Evolutionary conservation across 441 rosid genomes (phyloP).

Genomic region (Jatropha multifida): DNA sequence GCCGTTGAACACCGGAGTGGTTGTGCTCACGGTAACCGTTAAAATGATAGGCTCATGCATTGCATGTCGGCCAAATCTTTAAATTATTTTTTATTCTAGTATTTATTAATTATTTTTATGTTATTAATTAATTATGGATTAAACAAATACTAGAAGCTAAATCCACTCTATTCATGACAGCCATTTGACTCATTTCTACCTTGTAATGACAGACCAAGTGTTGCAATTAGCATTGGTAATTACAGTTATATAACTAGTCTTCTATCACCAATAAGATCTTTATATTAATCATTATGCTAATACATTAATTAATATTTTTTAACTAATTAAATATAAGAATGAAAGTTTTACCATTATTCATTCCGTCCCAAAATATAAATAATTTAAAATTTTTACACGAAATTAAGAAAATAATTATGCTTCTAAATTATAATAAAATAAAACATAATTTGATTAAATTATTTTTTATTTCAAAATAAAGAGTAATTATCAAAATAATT

Average conservation of each 20-base stretch:
- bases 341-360: too few relatives aligned
- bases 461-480: too few relatives aligned
- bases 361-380: too few relatives aligned
- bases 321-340: background rate
- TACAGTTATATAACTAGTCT: conserved; percentile 3
- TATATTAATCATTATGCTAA: background rate
- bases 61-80: conserved; percentile 28
- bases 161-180: too few relatives aligned
- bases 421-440: too few relatives aligned
- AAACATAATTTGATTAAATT: too few relatives aligned
- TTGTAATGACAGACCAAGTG: conserved; percentile 14
- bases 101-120: background rate
- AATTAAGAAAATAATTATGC: too few relatives aligned
- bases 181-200: background rate
- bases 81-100: background rate
- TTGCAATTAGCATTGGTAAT: background rate
- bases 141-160: background rate
- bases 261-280: background rate
- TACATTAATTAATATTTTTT: background rate
- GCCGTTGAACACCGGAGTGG: conserved; percentile 17
- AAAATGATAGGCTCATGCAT: conserved; percentile 27
- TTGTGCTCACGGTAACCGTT: conserved; percentile 30
- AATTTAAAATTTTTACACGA: too few relatives aligned
- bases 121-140: background rate
- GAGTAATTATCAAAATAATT: too few relatives aligned